A percentile compares a stretch with the other conserved stretches of the same genome.
These are phyloP conservation scores for Echria macrotheca DNA, from an alignment of 495 filamentous ascomycete genomes.

Conservation along the genomic window DNA sequence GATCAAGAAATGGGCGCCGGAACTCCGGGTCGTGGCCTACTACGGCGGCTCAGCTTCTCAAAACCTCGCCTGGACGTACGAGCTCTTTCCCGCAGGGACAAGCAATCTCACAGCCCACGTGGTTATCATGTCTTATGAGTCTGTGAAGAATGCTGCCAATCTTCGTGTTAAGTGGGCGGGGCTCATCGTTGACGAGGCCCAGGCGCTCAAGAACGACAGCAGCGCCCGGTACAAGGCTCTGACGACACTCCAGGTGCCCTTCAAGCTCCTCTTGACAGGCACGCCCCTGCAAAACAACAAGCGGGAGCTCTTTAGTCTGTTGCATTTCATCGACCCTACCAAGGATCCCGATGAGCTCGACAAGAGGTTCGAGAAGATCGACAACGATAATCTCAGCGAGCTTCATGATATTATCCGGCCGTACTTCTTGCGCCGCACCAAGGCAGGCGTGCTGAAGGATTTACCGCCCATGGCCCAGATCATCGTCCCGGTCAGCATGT, in stretches of 20 bases:
- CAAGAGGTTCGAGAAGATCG: constrained; percentile 64
- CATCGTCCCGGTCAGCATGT: constrained; percentile 91
- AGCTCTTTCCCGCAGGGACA: constrained; percentile 64
- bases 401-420: constrained; percentile 83
- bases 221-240: constrained; percentile 74
- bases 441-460: constrained; percentile 81
- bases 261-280: constrained; percentile 78
- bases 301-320: constrained; percentile 86
- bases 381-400: constrained; percentile 69
- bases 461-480: constrained; percentile 90
- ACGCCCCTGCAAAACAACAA: constrained; percentile 96
- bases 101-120: constrained; percentile 73
- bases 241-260: constrained; percentile 63
- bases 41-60: constrained; percentile 70
- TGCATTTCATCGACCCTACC: constrained; percentile 77
- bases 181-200: constrained; percentile 91
- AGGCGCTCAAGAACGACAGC: constrained; percentile 90
- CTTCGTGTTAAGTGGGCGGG: constrained; percentile 86
- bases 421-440: constrained; percentile 69
- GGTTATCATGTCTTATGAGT: constrained; percentile 91
- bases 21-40: constrained; percentile 81
- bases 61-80: constrained; percentile 64
- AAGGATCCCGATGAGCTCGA: constrained; percentile 70
- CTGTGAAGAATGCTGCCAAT: constrained; percentile 56
- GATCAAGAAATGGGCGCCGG: constrained; percentile 89